These are phyloP conservation scores for Penicillium odoratum DNA, from an alignment of 495 filamentous ascomycete genomes.

Conservation along the genomic window DNA sequence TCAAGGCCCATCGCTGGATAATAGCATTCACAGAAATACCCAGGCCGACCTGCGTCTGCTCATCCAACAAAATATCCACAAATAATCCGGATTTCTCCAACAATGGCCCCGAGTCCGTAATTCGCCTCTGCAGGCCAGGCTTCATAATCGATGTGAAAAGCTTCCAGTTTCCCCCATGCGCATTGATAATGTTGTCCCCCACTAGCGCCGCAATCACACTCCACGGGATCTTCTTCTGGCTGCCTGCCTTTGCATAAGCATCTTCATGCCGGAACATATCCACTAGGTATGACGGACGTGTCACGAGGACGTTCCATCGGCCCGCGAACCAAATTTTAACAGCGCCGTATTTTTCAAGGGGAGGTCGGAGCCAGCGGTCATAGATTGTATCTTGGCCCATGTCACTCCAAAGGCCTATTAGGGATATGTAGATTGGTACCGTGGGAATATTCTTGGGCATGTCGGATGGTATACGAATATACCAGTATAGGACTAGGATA, in stretches of 20 bases:
- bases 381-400: conserved; percentile 38
- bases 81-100: conserved; percentile 23
- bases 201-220: conserved; percentile 40
- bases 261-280: conserved; percentile 50
- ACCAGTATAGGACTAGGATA: conserved; percentile 23
- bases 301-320: conserved; percentile 41
- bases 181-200: conserved; percentile 41
- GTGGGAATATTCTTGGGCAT: conserved; percentile 31
- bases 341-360: conserved; percentile 39
- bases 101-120: conserved; percentile 24
- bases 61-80: conserved; percentile 21
- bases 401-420: conserved; percentile 33
- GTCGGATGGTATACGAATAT: conserved; percentile 23
- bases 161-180: conserved; percentile 35
- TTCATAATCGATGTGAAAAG: conserved; percentile 39
- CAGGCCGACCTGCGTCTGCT: conserved; percentile 7
- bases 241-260: conserved; percentile 44
- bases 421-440: conserved; percentile 36
- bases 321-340: conserved; percentile 47
- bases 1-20: conserved; percentile 31
- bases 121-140: conserved; percentile 35
- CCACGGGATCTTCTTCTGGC: conserved; percentile 49
- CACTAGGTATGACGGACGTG: conserved; percentile 36
- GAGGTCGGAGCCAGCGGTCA: conserved; percentile 29
- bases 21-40: conserved; percentile 24